These are phyloP conservation scores for Penicillium sp. DNA, from an alignment of 2,329 filamentous ascomycete genomes.

Conservation along the genomic window DNA sequence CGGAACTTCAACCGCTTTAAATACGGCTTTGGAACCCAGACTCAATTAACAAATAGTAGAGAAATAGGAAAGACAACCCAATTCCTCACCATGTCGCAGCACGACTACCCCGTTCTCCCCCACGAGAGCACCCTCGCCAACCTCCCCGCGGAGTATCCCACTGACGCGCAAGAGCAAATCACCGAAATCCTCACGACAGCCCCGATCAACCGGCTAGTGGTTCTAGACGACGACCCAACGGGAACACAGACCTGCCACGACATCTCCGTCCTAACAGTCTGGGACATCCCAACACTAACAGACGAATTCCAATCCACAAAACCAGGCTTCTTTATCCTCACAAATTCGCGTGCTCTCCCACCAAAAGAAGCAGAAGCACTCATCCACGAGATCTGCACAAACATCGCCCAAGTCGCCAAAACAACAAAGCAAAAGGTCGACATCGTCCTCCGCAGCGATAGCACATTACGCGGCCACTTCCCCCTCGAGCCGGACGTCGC, in stretches of 20 bases:
- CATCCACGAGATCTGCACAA: constrained; percentile 45
- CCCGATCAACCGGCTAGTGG: constrained; percentile 26
- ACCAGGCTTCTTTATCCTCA: constrained; percentile 53
- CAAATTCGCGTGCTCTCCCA: constrained; percentile 51
- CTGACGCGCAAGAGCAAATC: constrained; percentile 27
- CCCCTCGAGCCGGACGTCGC: constrained; percentile 48
- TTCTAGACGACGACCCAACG: constrained; percentile 49
- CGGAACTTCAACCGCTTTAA: background rate
- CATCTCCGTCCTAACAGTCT: constrained; percentile 48
- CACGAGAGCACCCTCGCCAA: constrained; percentile 22
- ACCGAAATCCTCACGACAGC: constrained; percentile 22
- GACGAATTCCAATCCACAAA: constrained; percentile 39
- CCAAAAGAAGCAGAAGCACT: constrained; percentile 42
- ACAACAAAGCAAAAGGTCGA: constrained; percentile 40
- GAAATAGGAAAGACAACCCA: background rate
- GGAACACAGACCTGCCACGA: constrained; percentile 56
- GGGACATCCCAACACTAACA: constrained; percentile 41
- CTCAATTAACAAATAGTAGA: background rate
- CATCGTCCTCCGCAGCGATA: constrained; percentile 51
- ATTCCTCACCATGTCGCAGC: constrained; percentile 14
- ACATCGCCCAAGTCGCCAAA: constrained; percentile 41
- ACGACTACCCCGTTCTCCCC: constrained; percentile 21
- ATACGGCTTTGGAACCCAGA: background rate
- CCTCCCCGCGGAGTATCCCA: constrained; percentile 25
- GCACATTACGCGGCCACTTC: constrained; percentile 51